Percentiles rank a stretch among this genome's conserved stretches.
Conservation (phyloP, 768 basidiomycete species). For the Tulasnella calospora region DNA sequence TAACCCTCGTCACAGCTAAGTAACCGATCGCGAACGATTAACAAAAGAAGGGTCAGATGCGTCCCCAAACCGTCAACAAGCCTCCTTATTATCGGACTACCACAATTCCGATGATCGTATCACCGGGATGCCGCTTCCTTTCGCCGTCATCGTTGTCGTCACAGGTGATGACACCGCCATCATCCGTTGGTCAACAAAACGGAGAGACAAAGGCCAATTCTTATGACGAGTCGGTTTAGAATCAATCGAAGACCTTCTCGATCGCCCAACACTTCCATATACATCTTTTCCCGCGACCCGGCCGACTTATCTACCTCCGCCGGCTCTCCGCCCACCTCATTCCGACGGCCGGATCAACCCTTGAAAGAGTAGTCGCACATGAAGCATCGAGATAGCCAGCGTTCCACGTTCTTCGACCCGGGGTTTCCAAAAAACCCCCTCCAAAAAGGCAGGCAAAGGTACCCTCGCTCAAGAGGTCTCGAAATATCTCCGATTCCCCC, state of each 20-base stretch:
- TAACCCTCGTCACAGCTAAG: too few relatives aligned
- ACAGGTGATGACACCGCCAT: neutral
- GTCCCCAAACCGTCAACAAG: neutral
- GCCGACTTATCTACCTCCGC: constrained; percentile 3
- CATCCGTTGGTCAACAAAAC: neutral
- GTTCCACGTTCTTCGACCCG: neutral
- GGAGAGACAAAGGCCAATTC: neutral
- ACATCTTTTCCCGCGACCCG: too few relatives aligned
- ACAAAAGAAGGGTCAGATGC: neutral
- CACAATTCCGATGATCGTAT: neutral
- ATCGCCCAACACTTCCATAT: neutral
- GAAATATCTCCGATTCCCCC: neutral
- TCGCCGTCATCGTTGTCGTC: neutral
- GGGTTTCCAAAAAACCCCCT: neutral
- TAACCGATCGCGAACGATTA: too few relatives aligned
- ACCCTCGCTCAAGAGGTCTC: neutral
- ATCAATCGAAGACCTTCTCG: neutral
- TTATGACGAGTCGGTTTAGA: neutral
- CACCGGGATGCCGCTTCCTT: neutral
- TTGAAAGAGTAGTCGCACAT: neutral
- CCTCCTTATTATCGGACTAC: neutral
- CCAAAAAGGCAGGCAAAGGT: too few relatives aligned
- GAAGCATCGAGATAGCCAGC: neutral
- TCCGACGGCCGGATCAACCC: neutral
- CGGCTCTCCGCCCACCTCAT: neutral